These are phyloP conservation scores for Emergomyces pasteurianus DNA, from an alignment of 2,329 filamentous ascomycete species.

Conservation along the genomic window DNA sequence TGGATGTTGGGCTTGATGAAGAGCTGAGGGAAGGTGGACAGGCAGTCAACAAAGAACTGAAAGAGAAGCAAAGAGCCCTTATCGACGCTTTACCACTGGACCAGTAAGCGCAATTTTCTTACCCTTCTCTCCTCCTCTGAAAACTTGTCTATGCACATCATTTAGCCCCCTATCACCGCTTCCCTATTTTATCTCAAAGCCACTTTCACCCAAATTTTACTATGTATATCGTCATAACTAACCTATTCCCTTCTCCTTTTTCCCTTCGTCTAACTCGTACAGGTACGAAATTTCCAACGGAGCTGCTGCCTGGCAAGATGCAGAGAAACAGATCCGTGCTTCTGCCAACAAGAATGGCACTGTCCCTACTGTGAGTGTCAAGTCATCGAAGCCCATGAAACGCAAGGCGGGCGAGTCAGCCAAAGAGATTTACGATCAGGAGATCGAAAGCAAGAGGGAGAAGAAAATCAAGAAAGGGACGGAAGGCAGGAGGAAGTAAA, in stretches of 20 bases:
- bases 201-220: background rate
- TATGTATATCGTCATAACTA: background rate
- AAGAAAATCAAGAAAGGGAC: constrained; percentile 36
- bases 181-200: background rate
- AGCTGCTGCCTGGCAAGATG: constrained; percentile 43
- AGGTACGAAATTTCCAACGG: constrained; percentile 38
- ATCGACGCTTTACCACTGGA: constrained; percentile 86
- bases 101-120: constrained; percentile 45
- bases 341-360: constrained; percentile 43
- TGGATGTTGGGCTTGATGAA: constrained; percentile 61
- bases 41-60: constrained; percentile 57
- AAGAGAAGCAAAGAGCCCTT: constrained; percentile 70
- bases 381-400: constrained; percentile 58
- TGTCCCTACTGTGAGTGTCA: constrained; percentile 56
- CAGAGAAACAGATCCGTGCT: constrained; percentile 60
- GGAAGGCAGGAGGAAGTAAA: constrained; percentile 26
- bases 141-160: background rate
- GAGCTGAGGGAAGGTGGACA: constrained; percentile 77
- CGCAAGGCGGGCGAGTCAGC: constrained; percentile 54
- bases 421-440: constrained; percentile 36
- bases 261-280: constrained; percentile 9
- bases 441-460: constrained; percentile 31
- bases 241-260: background rate
- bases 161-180: background rate
- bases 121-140: background rate